Base-by-base conservation (phyloP, 2,329 filamentous ascomycete species). In the Aureobasidium pullulans region DNA sequence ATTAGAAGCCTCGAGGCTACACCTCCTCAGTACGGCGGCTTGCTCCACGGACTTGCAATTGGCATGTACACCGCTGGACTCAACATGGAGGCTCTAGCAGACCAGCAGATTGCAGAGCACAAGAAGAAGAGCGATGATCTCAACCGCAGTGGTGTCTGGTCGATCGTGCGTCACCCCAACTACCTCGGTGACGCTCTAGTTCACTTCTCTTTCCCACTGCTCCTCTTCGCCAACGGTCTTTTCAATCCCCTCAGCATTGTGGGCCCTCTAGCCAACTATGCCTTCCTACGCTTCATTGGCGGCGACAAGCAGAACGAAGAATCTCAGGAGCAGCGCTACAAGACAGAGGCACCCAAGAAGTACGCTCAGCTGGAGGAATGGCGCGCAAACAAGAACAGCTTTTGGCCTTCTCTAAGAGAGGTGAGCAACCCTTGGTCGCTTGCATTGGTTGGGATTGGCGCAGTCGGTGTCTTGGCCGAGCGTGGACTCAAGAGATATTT, bases 181-280 rank as follows among this genome's bases (percentile, higher is more conserved):
- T 85, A 84, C 66, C 77, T 85, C n/a, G 83, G 83, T 1, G 83
- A 84, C 60, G 75, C 79, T 2, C 73, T 85, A 4, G 76, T 83
- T 9, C 83, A 86, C 65, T 65, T 81, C 48, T 83, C 82, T 0
- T 85, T 85, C 74, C 79, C 81, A 1, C 67, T 84, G 7, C 75
- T 83, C 61, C 75, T 84, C 2, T 82, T 80, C 66, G 76, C 79
- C 16, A 79, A 77, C 9, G 80, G 79, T 54, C 76, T 81, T 63
- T 77, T 84, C 56, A 77, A 80, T 50, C 81, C 81, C 0, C 66
- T 84, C 32, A 77, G 80, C 29, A 69, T 84, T 1, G 71, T 84
- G 1, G 83, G 82, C 0, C 80, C 82, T 0, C 49, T 83, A 5
- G 77, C 80, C 13, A 85, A 85, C 68, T 85, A 85, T 70, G 59